phyloP scores from a whole-genome alignment of 495 filamentous ascomycete species.

The Aeminium ludgeri region DNA sequence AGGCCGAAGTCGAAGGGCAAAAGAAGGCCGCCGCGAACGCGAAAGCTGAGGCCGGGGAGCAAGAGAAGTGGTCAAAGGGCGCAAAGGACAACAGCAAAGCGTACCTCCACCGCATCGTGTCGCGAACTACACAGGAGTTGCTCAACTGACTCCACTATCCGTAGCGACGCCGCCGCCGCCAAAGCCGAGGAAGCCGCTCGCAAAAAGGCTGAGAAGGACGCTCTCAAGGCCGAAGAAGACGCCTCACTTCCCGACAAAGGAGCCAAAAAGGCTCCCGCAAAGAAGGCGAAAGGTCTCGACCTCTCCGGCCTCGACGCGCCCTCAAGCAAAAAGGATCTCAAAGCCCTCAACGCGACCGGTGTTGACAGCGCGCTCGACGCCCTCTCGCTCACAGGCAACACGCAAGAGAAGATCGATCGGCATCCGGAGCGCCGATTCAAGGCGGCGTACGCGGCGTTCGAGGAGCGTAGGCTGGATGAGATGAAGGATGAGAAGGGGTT shows the following conservation, averaged over 20 bases:
- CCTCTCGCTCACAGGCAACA: constrained; percentile 43
- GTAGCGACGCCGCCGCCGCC: constrained; percentile 63
- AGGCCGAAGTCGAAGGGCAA: constrained; percentile 66
- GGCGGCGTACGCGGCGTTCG: constrained; percentile 74
- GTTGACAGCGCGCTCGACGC: constrained; percentile 88
- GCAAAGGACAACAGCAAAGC: constrained; percentile 71
- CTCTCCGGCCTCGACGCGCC: constrained; percentile 36
- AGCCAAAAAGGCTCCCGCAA: constrained; percentile 42
- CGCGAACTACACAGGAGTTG: neutral
- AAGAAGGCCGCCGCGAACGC: constrained; percentile 57
- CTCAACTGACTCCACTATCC: constrained; percentile 2
- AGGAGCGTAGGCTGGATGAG: constrained; percentile 69
- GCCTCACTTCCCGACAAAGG: constrained; percentile 40
- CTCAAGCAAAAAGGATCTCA: constrained; percentile 24
- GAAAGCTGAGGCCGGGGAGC: constrained; percentile 53
- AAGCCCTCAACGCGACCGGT: constrained; percentile 57
- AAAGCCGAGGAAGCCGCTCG: constrained; percentile 74
- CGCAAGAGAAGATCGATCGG: constrained; percentile 52
- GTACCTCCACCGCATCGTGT: constrained; percentile 29
- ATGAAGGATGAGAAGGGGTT: constrained; percentile 70
- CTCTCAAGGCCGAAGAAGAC: constrained; percentile 72
- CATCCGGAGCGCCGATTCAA: constrained; percentile 75
- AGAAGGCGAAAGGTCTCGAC: constrained; percentile 53
- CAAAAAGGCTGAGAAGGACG: constrained; percentile 79
- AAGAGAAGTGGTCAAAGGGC: constrained; percentile 68